Evolutionary conservation across 2,329 filamentous ascomycete species (phyloP), one percentile per base, ranked within the genome.

Genomic region (Ophiosphaerella korrae): DNA sequence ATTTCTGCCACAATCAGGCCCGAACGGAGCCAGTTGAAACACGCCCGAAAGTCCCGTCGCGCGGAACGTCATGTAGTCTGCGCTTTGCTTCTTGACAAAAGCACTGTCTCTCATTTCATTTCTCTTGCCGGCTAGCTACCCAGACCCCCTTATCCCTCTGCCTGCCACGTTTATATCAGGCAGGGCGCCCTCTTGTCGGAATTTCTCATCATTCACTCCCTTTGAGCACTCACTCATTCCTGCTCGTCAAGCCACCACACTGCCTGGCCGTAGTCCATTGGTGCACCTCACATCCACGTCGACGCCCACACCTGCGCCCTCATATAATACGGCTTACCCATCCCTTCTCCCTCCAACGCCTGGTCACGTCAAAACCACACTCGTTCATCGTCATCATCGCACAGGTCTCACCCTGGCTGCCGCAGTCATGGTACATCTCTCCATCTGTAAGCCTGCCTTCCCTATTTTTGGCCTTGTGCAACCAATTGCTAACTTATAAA

Each of bases 31-130:
- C 53, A 63, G 62, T 67, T 71, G 68, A 71, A 71, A 73, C 69
- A 71, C 61, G 65, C 66, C 66, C 65, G 67, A 68, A 64, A 63
- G 68, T 55, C 62, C 68, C 67, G 68, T 71, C 68, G 11, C 64
- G 58, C 70, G 70, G 69, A 67, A 73, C 70, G 71, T 73, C 71
- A 73, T 73, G 70, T 64, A 64, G 64, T 63, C 63, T 62, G 64
- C 63, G 69, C 68, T 70, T 63, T 61, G 64, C 60, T 66, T 57
- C 56, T 58, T 58, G 60, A 62, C 18, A 40, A 66, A 66, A 65
- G 64, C 66, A 69, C 64, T 58, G 66, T 65, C 64, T 55, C 67
- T 70, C 66, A 73, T 73, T 73, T 73, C 62, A 69, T 66, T 67
- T 70, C 69, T 72, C 66, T 73, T 65, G 67, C 65, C 67, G 55